These are phyloP conservation scores for Nepenthes alata DNA, from an alignment of 179 eudicot genomes.

Conservation along the genomic window DNA sequence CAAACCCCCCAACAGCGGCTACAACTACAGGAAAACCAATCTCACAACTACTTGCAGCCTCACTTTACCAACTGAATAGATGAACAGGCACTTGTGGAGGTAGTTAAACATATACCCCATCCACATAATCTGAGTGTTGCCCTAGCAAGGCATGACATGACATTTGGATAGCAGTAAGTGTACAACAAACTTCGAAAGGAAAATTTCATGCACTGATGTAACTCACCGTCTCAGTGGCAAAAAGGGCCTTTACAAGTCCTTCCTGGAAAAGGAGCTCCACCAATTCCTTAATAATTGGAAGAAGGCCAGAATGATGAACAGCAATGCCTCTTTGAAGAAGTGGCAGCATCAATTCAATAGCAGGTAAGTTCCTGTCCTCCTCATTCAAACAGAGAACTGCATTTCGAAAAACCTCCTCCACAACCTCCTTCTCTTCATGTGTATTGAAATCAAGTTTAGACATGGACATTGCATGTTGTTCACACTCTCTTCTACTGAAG, in stretches of 20 bases:
- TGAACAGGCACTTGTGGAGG: too few relatives aligned
- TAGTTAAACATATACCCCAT: neutral
- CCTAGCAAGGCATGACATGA: neutral
- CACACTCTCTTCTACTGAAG: conserved; percentile 98
- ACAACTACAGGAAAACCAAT: too few relatives aligned
- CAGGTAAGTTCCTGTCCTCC: conserved; percentile 87
- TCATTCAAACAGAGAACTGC: conserved; percentile 81
- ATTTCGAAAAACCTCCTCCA: conserved; percentile 75
- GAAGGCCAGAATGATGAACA: conserved; percentile 98
- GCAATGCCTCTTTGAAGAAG: conserved; percentile 95
- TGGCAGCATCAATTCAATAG: conserved; percentile 92
- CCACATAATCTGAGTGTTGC: neutral
- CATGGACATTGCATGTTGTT: conserved; percentile 99
- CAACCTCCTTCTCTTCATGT: conserved; percentile 72
- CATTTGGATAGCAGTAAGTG: neutral
- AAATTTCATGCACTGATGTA: neutral
- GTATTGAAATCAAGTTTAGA: conserved; percentile 88
- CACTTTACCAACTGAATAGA: too few relatives aligned
- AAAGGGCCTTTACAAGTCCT: conserved; percentile 94
- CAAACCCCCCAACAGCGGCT: too few relatives aligned
- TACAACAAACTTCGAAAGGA: neutral
- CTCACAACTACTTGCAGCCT: too few relatives aligned
- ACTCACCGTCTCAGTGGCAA: conserved; percentile 97
- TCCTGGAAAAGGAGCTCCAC: conserved; percentile 98
- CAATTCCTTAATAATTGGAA: conserved; percentile 89